Conservation (phyloP, 805 yeast species). For the Schizosaccharomyces cryophilus region DNA sequence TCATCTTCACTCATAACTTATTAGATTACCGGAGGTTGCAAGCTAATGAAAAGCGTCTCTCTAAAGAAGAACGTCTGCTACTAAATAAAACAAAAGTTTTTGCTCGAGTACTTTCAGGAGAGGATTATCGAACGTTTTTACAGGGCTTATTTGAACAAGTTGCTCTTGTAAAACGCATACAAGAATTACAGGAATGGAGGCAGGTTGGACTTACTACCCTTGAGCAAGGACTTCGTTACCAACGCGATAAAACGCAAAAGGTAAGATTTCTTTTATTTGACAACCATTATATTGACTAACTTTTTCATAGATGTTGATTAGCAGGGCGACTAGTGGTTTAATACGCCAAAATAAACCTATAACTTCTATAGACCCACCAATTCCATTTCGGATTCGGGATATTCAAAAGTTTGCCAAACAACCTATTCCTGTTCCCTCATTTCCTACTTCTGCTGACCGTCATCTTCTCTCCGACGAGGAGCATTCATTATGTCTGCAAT, state of each 20-base stretch:
- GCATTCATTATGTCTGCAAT: constrained; percentile 55
- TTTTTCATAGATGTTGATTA: neutral
- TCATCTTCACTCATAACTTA: constrained; percentile 47
- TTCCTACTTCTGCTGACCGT: constrained; percentile 39
- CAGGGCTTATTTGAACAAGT: constrained; percentile 56
- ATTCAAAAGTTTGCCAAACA: neutral
- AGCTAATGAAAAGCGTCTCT: constrained; percentile 57
- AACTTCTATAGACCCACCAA: neutral
- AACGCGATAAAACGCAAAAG: constrained; percentile 48
- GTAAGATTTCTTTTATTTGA: neutral
- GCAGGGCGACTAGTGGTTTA: neutral
- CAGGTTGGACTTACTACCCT: constrained; percentile 63
- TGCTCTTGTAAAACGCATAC: constrained; percentile 53
- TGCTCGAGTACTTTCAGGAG: constrained; percentile 54
- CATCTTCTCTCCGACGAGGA: constrained; percentile 72
- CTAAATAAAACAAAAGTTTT: constrained; percentile 52
- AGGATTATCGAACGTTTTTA: constrained; percentile 54
- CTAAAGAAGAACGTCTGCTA: constrained; percentile 75
- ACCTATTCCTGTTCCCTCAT: neutral
- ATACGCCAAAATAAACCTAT: neutral
- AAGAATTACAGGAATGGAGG: constrained; percentile 84
- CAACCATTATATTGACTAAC: neutral
- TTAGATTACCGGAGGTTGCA: constrained; percentile 68
- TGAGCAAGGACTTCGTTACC: constrained; percentile 66
- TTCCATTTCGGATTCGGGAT: neutral